A percentile compares a stretch with the other conserved stretches of the same genome.
Conservation (phyloP, 78 protist genomes). For the Thecamonas trahens region DNA sequence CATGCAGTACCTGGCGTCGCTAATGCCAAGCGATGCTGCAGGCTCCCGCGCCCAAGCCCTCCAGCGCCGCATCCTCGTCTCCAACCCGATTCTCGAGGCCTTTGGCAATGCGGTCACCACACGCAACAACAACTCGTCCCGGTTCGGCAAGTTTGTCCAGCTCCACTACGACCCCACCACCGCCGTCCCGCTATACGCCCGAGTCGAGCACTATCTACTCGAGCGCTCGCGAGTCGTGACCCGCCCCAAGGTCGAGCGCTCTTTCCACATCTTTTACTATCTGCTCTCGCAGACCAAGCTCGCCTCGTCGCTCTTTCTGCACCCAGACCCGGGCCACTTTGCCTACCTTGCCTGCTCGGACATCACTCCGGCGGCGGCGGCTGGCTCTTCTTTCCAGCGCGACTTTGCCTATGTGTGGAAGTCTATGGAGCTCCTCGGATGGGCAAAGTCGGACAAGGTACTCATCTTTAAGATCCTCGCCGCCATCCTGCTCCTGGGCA, state of each 20-base stretch:
- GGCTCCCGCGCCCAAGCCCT: constrained; percentile 27
- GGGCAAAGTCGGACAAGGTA: not conserved
- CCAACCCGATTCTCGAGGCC: constrained; percentile 85
- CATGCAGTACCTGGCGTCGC: constrained; percentile 61
- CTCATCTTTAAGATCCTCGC: constrained; percentile 39
- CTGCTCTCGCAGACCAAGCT: constrained; percentile 2
- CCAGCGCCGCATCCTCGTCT: constrained; percentile 39
- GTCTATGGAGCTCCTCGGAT: no score
- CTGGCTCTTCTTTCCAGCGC: no score
- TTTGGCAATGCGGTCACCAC: constrained; percentile 71
- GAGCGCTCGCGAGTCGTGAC: constrained; percentile 76
- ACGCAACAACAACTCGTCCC: constrained; percentile 46
- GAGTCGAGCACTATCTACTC: constrained; percentile 59
- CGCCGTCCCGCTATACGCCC: constrained; percentile 11
- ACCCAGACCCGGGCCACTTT: not conserved
- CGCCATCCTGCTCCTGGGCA: constrained; percentile 68
- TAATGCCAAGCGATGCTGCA: constrained; percentile 16
- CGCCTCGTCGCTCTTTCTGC: not conserved
- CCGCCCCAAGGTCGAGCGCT: constrained; percentile 70
- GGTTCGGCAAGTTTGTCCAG: constrained; percentile 22
- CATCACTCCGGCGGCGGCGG: constrained; percentile 49
- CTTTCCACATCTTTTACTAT: constrained; percentile 90
- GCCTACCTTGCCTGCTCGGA: not conserved
- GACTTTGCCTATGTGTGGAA: no score
- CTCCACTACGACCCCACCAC: constrained; percentile 30